These are phyloP conservation scores for Apiospora malaysiana DNA, from an alignment of 2,329 filamentous ascomycete genomes.

Conservation along the genomic window DNA sequence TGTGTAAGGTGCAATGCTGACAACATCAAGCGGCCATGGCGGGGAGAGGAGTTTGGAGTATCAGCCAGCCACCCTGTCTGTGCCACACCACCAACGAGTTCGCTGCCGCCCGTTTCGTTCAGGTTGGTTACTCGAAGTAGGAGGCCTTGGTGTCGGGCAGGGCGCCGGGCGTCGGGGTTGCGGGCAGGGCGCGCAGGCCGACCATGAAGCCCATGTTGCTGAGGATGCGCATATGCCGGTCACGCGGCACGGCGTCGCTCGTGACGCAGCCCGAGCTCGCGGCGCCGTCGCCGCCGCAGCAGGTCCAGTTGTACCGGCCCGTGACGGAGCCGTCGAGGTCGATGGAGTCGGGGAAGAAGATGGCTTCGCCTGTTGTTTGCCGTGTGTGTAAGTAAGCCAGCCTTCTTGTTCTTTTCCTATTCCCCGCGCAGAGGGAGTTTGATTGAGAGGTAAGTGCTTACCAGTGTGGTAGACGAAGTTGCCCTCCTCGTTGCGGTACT, in stretches of 20 bases:
- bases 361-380: not conserved
- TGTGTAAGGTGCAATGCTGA: not conserved
- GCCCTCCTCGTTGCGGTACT: not conserved
- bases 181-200: not conserved
- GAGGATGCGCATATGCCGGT: constrained; percentile 1
- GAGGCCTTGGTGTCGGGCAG: not conserved
- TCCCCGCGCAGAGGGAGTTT: too few species aligned
- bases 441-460: not conserved
- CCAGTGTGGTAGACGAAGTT: constrained; percentile 2
- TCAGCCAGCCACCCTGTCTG: not conserved
- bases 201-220: constrained; percentile 10
- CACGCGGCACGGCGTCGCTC: not conserved
- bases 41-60: not conserved
- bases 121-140: not conserved
- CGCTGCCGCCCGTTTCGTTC: too few species aligned
- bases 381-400: not conserved
- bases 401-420: too few species aligned
- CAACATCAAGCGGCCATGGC: too few species aligned
- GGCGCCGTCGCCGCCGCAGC: constrained; percentile 10
- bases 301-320: constrained; percentile 1
- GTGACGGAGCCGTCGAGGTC: constrained; percentile 3
- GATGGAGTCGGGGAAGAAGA: constrained; percentile 5
- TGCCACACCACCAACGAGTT: too few species aligned
- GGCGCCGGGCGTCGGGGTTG: not conserved
- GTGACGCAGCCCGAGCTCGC: not conserved